Base-by-base conservation (phyloP, 805 yeast genomes). In the Yarrowia divulgata region DNA sequence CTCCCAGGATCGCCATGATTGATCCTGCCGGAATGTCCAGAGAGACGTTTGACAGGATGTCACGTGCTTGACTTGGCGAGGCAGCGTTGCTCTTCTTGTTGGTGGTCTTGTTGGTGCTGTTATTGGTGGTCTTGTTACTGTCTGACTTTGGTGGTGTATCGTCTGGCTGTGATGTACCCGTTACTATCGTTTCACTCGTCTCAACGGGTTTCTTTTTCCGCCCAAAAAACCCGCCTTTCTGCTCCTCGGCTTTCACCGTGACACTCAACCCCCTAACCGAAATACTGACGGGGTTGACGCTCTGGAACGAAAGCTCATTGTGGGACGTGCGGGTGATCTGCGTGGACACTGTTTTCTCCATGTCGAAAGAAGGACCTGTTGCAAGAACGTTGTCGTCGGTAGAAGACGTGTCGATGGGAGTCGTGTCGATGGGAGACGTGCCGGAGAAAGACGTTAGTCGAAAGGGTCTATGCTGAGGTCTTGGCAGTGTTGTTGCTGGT, bases 1-100 rank as follows among this genome's bases (percentile, higher is more conserved):
- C 94, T 2, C 97, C 97, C 80, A 92, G 84, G 10, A 91, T 89
- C 7, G 96, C 96, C 77, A 91, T 82, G 46, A 92, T 77, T 10
- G 88, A 81, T 18, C 91, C 90, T 14, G 85, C 76, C 0, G 85
- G 84, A 12, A 90, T 80, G 64, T 86, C 87, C 70, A 90, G 82
- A 1, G 90, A 85, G 58, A 90, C 80, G 35, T 85, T 77, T 43
- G 83, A 75, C 3, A 87, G 79, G 35, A 87, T 80, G 4, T 60
- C 46, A 6, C 40, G 12, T 7, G 34, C 10, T 8, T 57, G 32
- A 23, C 29, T 23, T 23, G 29, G 29, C 29, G 29, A 23, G 29
- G 29, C 29, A 23, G 29, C 29, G 29, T 2, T 23, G 29, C 29
- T 23, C 29, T 23, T 23, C 29, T 23, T 23, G 29, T 4, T 23